A percentile compares a stretch with the other conserved stretches of the same genome.
Conservation (phyloP, 2,329 filamentous ascomycete species). For the Fusarium sp. region DNA sequence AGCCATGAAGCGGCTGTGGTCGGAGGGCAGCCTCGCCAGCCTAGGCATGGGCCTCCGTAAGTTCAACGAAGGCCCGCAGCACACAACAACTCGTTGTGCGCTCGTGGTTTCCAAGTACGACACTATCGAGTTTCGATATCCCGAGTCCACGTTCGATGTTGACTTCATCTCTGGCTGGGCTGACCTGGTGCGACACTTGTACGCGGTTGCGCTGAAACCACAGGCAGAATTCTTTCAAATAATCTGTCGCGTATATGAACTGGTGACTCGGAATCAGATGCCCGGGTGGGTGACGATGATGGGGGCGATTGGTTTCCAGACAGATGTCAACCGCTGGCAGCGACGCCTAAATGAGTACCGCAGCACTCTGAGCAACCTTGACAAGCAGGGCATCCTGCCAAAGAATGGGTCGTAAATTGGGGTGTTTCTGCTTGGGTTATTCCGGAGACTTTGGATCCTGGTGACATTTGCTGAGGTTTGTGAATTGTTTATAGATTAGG, state of each 20-base stretch:
- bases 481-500: not conserved
- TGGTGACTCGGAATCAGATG: constrained; percentile 37
- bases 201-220: constrained; percentile 35
- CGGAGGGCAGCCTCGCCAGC: constrained; percentile 8
- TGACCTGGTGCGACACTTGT: constrained; percentile 43
- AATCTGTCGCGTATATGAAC: constrained; percentile 42
- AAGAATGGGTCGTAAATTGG: not conserved
- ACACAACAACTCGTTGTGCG: constrained; percentile 44
- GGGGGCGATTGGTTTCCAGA: constrained; percentile 32
- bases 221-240: constrained; percentile 31
- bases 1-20: constrained; percentile 40
- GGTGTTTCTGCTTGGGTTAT: not conserved
- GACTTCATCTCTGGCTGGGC: constrained; percentile 46
- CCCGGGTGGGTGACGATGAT: constrained; percentile 40
- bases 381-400: constrained; percentile 39
- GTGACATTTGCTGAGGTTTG: not conserved
- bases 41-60: constrained; percentile 38
- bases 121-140: constrained; percentile 49
- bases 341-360: constrained; percentile 32
- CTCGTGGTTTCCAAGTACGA: constrained; percentile 44
- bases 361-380: constrained; percentile 33
- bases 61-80: constrained; percentile 40
- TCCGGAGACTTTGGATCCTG: not conserved
- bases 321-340: constrained; percentile 26
- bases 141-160: constrained; percentile 45